These are phyloP conservation scores for Alternaria rosae DNA, from an alignment of 2,329 filamentous ascomycete genomes.

Conservation along the genomic window DNA sequence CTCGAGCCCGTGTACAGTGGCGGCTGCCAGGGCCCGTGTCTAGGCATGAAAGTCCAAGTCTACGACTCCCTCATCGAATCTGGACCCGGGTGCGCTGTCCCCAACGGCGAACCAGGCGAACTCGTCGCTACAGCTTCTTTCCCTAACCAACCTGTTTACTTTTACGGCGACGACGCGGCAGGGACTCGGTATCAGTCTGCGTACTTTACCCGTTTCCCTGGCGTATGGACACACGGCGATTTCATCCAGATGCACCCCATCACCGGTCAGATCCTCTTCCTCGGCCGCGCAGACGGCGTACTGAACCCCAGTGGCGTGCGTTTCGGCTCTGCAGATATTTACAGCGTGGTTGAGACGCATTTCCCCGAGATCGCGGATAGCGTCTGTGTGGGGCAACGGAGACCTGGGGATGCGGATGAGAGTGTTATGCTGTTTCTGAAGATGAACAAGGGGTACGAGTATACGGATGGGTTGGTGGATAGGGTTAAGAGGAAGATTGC, in stretches of 20 bases:
- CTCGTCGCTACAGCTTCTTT: constrained; percentile 75
- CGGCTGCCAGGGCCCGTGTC: constrained; percentile 61
- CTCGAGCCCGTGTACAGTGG: constrained; percentile 70
- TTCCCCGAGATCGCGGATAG: constrained; percentile 74
- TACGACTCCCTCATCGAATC: constrained; percentile 65
- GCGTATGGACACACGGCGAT: constrained; percentile 84
- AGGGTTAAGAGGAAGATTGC: constrained; percentile 71
- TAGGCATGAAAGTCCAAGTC: constrained; percentile 63
- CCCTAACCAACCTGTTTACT: constrained; percentile 72
- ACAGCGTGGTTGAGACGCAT: constrained; percentile 72
- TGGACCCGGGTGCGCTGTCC: constrained; percentile 60
- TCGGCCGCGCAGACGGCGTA: constrained; percentile 78
- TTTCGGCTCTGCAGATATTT: constrained; percentile 83
- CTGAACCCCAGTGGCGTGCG: constrained; percentile 80
- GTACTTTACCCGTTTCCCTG: constrained; percentile 57
- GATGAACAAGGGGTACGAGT: constrained; percentile 63
- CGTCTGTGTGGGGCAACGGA: constrained; percentile 80
- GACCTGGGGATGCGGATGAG: constrained; percentile 66
- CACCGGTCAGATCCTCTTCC: constrained; percentile 70
- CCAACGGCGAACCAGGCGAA: constrained; percentile 74
- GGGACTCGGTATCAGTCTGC: constrained; percentile 55
- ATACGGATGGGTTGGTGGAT: constrained; percentile 55
- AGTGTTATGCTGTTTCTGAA: constrained; percentile 66
- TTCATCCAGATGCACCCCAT: constrained; percentile 75
- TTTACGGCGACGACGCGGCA: constrained; percentile 53